Conservation (phyloP, 305 asterid species). For the Stenogyne calaminthoides region DNA sequence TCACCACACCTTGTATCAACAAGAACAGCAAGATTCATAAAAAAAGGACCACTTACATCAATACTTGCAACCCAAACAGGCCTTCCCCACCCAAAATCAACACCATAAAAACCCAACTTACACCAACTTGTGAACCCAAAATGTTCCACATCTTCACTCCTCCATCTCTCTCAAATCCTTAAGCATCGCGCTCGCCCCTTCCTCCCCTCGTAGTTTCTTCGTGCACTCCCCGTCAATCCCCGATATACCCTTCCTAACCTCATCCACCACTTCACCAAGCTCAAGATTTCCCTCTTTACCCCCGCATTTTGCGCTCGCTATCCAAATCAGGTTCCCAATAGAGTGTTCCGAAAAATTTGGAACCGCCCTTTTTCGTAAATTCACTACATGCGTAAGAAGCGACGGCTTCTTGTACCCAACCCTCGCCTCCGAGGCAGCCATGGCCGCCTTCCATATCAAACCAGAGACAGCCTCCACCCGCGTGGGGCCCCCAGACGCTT, state of each 20-base stretch:
- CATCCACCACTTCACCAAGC: slow-evolving; percentile 39
- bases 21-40: slow-evolving; percentile 58
- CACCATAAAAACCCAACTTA: slow-evolving; percentile 60
- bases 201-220: slow-evolving; percentile 44
- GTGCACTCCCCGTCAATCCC: slow-evolving; percentile 44
- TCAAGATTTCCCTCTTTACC: background rate
- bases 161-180: slow-evolving; percentile 48
- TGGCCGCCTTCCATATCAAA: slow-evolving; percentile 57
- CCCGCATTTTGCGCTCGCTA: slow-evolving; percentile 41
- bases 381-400: slow-evolving; percentile 63
- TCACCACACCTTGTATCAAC: slow-evolving; percentile 53
- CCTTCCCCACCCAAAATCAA: slow-evolving; percentile 79
- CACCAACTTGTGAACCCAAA: slow-evolving; percentile 74
- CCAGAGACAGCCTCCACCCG: slow-evolving; percentile 66
- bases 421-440: slow-evolving; percentile 37
- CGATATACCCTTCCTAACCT: slow-evolving; percentile 42
- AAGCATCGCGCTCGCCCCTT: slow-evolving; percentile 45
- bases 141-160: slow-evolving; percentile 44
- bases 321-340: slow-evolving; percentile 67
- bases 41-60: slow-evolving; percentile 46
- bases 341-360: slow-evolving; percentile 44
- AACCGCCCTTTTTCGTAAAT: slow-evolving; percentile 50
- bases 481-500: slow-evolving; percentile 40
- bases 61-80: slow-evolving; percentile 68
- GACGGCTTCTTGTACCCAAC: slow-evolving; percentile 37